A percentile compares a stretch with the other conserved stretches of the same genome.
phyloP scores from a whole-genome alignment of 495 filamentous ascomycete genomes.

The Letharia columbiana region DNA sequence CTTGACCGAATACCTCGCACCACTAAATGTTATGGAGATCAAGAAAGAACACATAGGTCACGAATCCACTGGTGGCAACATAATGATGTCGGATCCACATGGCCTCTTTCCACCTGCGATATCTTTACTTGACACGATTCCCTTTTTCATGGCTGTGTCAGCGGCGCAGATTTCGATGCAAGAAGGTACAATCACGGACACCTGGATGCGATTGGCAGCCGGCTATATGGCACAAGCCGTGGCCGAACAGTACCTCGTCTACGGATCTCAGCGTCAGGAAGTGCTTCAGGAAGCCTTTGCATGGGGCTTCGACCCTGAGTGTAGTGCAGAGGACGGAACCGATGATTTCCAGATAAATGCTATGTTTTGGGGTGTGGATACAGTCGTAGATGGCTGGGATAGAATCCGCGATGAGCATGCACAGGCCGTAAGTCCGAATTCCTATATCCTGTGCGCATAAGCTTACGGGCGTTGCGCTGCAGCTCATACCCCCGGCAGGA shows the following conservation, averaged over 20 bases:
- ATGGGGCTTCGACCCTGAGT: conserved; percentile 29
- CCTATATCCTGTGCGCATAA: neutral
- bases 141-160: conserved; percentile 43
- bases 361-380: conserved; percentile 25
- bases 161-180: conserved; percentile 25
- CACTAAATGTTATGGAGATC: neutral
- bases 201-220: conserved; percentile 39
- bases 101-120: conserved; percentile 4
- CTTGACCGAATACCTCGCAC: neutral
- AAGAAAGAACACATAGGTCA: neutral
- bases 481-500: conserved; percentile 22
- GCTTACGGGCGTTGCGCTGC: conserved; percentile 2
- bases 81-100: no score
- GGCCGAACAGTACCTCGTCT: conserved; percentile 39
- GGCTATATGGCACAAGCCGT: conserved; percentile 45
- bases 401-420: conserved; percentile 21
- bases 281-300: conserved; percentile 26
- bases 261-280: conserved; percentile 25
- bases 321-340: conserved; percentile 20
- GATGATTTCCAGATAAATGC: conserved; percentile 23
- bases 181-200: conserved; percentile 19
- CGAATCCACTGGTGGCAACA: neutral
- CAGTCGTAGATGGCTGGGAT: conserved; percentile 18
- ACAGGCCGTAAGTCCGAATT: conserved; percentile 17
- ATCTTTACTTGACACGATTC: conserved; percentile 36